phyloP scores from a whole-genome alignment of 2,329 filamentous ascomycete species.

The Zelopaecilomyces penicillatus region DNA sequence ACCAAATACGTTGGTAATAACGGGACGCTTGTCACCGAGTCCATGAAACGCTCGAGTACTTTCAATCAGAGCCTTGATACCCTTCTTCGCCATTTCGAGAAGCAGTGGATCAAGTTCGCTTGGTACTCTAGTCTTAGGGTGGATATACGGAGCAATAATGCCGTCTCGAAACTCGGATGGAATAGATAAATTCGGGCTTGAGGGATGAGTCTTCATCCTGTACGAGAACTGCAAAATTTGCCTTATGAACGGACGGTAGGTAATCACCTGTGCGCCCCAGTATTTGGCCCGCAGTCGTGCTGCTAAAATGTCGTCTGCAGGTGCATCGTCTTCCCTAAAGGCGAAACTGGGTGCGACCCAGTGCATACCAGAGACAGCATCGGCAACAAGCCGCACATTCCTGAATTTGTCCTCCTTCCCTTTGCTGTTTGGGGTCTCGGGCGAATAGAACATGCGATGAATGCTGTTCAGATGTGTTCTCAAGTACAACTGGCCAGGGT shows the following conservation, averaged over 20 bases:
- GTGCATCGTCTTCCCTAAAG: slow-evolving; percentile 60
- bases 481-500: slow-evolving; percentile 55
- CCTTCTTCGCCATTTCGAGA: slow-evolving; percentile 48
- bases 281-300: slow-evolving; percentile 88
- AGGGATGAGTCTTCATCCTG: slow-evolving; percentile 26
- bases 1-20: slow-evolving; percentile 94
- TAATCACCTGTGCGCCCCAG: slow-evolving; percentile 86
- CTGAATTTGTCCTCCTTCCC: slow-evolving; percentile 29
- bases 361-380: slow-evolving; percentile 31
- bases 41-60: slow-evolving; percentile 77
- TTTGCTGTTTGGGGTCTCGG: slow-evolving; percentile 26
- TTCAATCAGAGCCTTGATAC: slow-evolving; percentile 66
- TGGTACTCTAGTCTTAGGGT: slow-evolving; percentile 26
- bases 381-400: slow-evolving; percentile 38
- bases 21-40: slow-evolving; percentile 55
- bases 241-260: slow-evolving; percentile 67
- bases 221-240: slow-evolving; percentile 45
- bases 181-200: slow-evolving; percentile 23
- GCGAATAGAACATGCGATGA: slow-evolving; percentile 48
- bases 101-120: slow-evolving; percentile 37
- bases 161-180: slow-evolving; percentile 28
- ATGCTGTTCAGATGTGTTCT: slow-evolving; percentile 57
- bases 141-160: slow-evolving; percentile 29
- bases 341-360: slow-evolving; percentile 43
- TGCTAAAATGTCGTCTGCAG: slow-evolving; percentile 66